Percentiles rank a stretch among this genome's conserved stretches.
These are phyloP conservation scores for Capronia coronata DNA, from an alignment of 2,329 filamentous ascomycete genomes.

Conservation along the genomic window DNA sequence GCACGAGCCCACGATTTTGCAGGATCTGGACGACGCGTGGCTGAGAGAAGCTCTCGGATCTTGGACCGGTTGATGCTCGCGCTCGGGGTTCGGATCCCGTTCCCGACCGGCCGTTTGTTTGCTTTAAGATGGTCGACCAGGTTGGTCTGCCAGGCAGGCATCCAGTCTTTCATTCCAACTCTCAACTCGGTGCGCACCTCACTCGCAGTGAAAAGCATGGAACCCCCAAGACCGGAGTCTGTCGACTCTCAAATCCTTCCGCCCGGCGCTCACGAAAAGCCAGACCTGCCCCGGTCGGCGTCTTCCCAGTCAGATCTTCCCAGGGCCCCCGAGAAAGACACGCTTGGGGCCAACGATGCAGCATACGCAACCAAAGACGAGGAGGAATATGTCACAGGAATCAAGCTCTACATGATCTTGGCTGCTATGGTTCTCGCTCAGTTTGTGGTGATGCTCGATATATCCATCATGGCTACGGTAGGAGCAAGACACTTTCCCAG, in stretches of 20 bases:
- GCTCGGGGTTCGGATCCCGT: not conserved
- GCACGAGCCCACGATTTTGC: not conserved
- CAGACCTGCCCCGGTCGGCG: not conserved
- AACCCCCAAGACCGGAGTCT: not conserved
- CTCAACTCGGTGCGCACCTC: not conserved
- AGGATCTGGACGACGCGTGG: conserved; percentile 1
- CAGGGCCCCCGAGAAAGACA: not conserved
- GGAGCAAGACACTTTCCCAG: not conserved
- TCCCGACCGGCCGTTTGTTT: not conserved
- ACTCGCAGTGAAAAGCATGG: not conserved
- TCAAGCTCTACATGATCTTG: conserved; percentile 28
- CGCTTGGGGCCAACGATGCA: not conserved
- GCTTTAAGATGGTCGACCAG: too few relatives aligned
- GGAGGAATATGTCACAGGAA: conserved; percentile 17
- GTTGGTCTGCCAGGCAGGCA: too few relatives aligned
- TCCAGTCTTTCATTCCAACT: not conserved
- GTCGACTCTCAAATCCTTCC: not conserved
- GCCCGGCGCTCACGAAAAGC: not conserved
- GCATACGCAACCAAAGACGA: conserved; percentile 7
- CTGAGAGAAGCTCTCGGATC: conserved; percentile 1
- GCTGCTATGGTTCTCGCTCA: conserved; percentile 38
- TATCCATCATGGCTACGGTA: conserved; percentile 49
- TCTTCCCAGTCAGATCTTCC: not conserved
- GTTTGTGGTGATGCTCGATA: conserved; percentile 48
- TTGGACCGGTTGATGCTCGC: not conserved